phyloP scores from a whole-genome alignment of 768 basidiomycete species.

The Stropharia rugosoannulata region DNA sequence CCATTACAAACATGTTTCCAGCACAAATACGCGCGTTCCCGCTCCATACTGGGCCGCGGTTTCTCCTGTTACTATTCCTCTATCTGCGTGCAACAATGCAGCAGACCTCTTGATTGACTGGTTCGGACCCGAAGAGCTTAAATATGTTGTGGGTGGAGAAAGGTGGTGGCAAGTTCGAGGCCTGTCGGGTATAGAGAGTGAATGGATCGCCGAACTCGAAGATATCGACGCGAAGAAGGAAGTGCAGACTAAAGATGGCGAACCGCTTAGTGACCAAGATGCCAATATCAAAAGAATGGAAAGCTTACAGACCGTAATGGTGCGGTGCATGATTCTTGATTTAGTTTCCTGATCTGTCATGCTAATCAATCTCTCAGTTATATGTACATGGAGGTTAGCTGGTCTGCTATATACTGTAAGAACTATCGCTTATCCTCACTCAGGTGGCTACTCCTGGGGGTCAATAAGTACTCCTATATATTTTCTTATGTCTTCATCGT shows the following conservation, averaged over 20 bases:
- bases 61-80: slow-evolving; percentile 54
- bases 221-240: slow-evolving; percentile 29
- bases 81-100: slow-evolving; percentile 54
- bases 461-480: slow-evolving; percentile 50
- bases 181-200: slow-evolving; percentile 63
- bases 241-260: slow-evolving; percentile 20
- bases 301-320: slow-evolving; percentile 56
- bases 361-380: slow-evolving; percentile 36
- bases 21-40: slow-evolving; percentile 70
- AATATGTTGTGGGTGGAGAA: slow-evolving; percentile 69
- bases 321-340: slow-evolving; percentile 17
- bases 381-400: slow-evolving; percentile 64
- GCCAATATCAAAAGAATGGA: slow-evolving; percentile 49
- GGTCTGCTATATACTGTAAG: background rate
- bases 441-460: slow-evolving; percentile 68
- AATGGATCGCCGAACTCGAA: slow-evolving; percentile 58
- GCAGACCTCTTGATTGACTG: slow-evolving; percentile 70
- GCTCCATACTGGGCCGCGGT: slow-evolving; percentile 67
- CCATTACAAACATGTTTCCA: slow-evolving; percentile 14
- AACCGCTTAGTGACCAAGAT: slow-evolving; percentile 35
- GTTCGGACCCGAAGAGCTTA: slow-evolving; percentile 70
- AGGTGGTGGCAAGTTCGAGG: slow-evolving; percentile 86
- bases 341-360: background rate
- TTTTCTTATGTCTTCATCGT: background rate
- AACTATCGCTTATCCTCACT: background rate